Percentiles rank a stretch among this genome's conserved stretches.
phyloP scores from a whole-genome alignment of 1,139 yeast genomes.

The Spathaspora sp. region DNA sequence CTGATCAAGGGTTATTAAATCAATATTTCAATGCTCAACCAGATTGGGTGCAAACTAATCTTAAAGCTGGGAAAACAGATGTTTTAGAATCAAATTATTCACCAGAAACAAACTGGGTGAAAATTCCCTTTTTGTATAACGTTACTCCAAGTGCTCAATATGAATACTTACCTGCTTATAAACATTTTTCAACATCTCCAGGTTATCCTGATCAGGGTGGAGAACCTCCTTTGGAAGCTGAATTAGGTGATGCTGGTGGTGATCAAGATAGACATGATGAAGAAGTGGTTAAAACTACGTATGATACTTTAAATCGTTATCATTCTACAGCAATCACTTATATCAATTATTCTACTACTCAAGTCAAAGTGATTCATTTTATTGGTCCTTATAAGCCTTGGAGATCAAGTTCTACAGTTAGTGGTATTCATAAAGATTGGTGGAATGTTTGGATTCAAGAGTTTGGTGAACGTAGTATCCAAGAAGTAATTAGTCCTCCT shows the following conservation, averaged over 20 bases:
- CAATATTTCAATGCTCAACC: slow-evolving; percentile 63
- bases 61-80: slow-evolving; percentile 9
- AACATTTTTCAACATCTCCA: slow-evolving; percentile 44
- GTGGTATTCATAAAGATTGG: slow-evolving; percentile 35
- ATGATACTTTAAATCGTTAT: slow-evolving; percentile 20
- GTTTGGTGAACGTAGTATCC: slow-evolving; percentile 23
- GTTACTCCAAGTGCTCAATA: slow-evolving; percentile 84
- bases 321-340: slow-evolving; percentile 27
- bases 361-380: slow-evolving; percentile 69
- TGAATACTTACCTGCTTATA: slow-evolving; percentile 79
- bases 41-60: slow-evolving; percentile 35
- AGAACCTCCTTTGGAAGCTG: slow-evolving; percentile 9
- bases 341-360: slow-evolving; percentile 20
- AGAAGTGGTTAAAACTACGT: slow-evolving; percentile 14
- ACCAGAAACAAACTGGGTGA: slow-evolving; percentile 52
- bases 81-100: slow-evolving; percentile 8
- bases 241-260: slow-evolving; percentile 7
- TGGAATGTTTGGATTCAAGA: slow-evolving; percentile 44
- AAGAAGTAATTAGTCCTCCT: slow-evolving; percentile 13
- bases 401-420: slow-evolving; percentile 32
- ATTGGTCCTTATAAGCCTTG: slow-evolving; percentile 87
- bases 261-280: slow-evolving; percentile 8
- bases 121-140: slow-evolving; percentile 78
- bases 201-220: slow-evolving; percentile 8
- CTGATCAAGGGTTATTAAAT: slow-evolving; percentile 91